phyloP scores from a whole-genome alignment of 139 green algal species.

The Tetratostichococcus sp. region DNA sequence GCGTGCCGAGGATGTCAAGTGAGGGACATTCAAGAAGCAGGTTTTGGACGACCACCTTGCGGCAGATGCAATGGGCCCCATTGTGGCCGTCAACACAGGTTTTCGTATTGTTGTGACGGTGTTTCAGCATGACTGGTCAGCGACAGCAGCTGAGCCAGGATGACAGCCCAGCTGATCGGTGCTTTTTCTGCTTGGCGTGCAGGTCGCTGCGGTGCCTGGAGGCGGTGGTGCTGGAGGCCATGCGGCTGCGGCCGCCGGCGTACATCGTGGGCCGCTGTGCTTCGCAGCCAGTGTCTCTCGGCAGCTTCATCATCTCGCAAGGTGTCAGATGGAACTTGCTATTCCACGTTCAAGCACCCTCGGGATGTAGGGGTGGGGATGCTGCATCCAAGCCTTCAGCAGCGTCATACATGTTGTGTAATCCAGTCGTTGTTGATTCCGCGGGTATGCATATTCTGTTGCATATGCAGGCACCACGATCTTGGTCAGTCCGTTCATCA shows the following conservation, averaged over 20 bases:
- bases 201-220: conserved; percentile 49
- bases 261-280: conserved; percentile 86
- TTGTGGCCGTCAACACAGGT: no score
- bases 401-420: no score
- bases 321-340: no score
- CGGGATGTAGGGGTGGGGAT: no score
- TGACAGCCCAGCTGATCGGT: no score
- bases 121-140: no score
- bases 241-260: conserved; percentile 79
- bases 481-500: conserved; percentile 71
- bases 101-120: no score
- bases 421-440: background rate
- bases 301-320: conserved; percentile 15
- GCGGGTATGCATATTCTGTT: background rate
- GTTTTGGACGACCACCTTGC: no score
- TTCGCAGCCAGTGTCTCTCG: conserved; percentile 23
- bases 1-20: background rate
- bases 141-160: no score
- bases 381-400: no score
- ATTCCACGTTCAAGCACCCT: no score
- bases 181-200: background rate
- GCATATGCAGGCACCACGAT: conserved; percentile 57
- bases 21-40: background rate
- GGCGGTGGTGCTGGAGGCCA: conserved; percentile 70
- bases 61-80: no score